A percentile compares a stretch with the other conserved stretches of the same genome.
These are phyloP conservation scores for Fraxinus quadrangulata DNA, from an alignment of 257 asterid genomes.

Conservation along the genomic window DNA sequence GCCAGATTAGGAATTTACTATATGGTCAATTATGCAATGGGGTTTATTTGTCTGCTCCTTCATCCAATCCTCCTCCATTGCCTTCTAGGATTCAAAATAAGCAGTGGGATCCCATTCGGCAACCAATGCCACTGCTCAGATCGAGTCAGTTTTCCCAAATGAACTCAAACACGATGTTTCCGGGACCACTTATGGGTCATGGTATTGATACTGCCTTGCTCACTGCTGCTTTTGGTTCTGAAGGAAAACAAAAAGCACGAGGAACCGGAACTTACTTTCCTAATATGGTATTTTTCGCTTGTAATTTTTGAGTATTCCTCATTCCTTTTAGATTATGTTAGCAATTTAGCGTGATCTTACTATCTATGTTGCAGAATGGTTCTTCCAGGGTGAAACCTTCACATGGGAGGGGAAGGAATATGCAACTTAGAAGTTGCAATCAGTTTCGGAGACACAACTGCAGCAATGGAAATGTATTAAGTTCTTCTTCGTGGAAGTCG, in stretches of 20 bases:
- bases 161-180: conserved; percentile 28
- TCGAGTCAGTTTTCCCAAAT: conserved; percentile 34
- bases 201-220: conserved; percentile 33
- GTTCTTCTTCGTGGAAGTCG: conserved; percentile 26
- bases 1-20: conserved; percentile 72
- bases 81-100: conserved; percentile 33
- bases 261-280: conserved; percentile 73
- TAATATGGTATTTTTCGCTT: conserved; percentile 37
- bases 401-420: conserved; percentile 32
- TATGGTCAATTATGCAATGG: conserved; percentile 65
- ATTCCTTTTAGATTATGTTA: neutral
- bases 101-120: conserved; percentile 42
- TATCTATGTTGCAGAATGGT: conserved; percentile 46
- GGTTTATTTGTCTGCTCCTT: conserved; percentile 30
- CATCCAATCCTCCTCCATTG: conserved; percentile 32
- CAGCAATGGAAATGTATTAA: conserved; percentile 24
- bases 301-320: neutral
- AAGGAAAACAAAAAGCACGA: conserved; percentile 44
- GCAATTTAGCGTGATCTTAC: neutral
- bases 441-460: conserved; percentile 33
- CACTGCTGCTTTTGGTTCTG: conserved; percentile 36
- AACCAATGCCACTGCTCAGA: conserved; percentile 35
- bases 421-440: conserved; percentile 26
- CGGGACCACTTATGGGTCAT: conserved; percentile 29
- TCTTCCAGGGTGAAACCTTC: conserved; percentile 41